Evolutionary conservation across 441 rosid species (phyloP), one percentile per base, ranked within the genome.

Genomic region (Breynia disticha): DNA sequence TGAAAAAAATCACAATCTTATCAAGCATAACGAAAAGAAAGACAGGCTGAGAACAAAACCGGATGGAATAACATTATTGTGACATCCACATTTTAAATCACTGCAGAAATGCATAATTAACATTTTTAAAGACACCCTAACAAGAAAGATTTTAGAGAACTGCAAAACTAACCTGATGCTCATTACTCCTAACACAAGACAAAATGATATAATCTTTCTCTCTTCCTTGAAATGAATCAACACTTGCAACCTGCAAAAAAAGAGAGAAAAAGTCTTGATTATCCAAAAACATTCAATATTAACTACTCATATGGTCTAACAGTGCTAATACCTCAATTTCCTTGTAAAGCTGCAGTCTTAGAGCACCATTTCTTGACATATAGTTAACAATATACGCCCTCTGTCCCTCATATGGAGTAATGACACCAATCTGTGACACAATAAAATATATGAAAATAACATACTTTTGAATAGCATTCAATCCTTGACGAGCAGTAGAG

Each of bases 191-290:
- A 60, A 94, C 99, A 66, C 99, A 94, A 59, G 99, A 94, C 79
- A 94, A 73, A 63, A 90, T 94, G 59, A 94, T 94, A 68, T 90
- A 94, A 71, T 94, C 99, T 63, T 94, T 94, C 71, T 94, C 99
- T 77, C 99, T 83, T 68, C 99, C 99, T 76, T 94, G 99, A 70
- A 94, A 94, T 57, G 97, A 87, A 76, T 94, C 99, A 50, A 94
- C 99, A 73, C 99, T 94, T 24, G 99, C 96, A 68, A 94, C 99
- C 99, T 94, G 78, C 50, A 43, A 66, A 21, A 37, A 45, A 59
- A n/a, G 41, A 39, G 5, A 11, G 16, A 17, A 56, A 46, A 13
- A 16, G 55, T 13, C 42, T 49, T 9, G 2, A 17, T 37, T 45
- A 56, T 37, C 43, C 45, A 16, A 13, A 66, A 52, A 60, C 18